phyloP scores from a whole-genome alignment of 169 alveolate species.

The Cardiosporidium cionae region DNA sequence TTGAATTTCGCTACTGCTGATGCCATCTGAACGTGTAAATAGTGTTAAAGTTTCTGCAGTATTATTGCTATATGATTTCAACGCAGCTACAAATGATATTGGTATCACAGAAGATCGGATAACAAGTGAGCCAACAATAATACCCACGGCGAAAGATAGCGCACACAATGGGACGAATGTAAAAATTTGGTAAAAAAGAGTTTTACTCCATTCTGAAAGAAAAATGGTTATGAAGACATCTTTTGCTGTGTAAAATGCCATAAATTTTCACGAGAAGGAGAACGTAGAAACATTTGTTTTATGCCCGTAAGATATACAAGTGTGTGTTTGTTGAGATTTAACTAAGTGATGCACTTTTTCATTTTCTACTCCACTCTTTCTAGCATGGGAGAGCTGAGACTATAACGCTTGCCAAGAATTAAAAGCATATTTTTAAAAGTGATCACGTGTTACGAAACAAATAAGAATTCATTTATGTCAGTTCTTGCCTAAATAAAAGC shows the following conservation, averaged over 20 bases:
- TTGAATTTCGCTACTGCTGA: neutral
- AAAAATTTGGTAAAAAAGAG: neutral
- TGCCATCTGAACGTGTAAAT: neutral
- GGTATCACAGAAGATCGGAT: no score
- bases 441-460: no score
- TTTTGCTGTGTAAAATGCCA: neutral
- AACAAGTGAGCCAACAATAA: neutral
- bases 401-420: no score
- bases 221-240: neutral
- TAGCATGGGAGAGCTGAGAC: no score
- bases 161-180: neutral
- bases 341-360: no score
- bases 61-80: neutral
- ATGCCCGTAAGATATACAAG: neutral
- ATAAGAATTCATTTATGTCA: no score
- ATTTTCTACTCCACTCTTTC: no score
- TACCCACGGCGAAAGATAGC: neutral
- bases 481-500: no score
- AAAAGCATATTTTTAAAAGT: no score
- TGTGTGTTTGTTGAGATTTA: neutral
- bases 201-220: neutral
- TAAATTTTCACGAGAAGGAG: neutral
- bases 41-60: neutral
- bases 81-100: neutral
- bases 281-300: neutral